Base-by-base conservation (phyloP, 2,329 filamentous ascomycete species). In the Zasmidium angulare region DNA sequence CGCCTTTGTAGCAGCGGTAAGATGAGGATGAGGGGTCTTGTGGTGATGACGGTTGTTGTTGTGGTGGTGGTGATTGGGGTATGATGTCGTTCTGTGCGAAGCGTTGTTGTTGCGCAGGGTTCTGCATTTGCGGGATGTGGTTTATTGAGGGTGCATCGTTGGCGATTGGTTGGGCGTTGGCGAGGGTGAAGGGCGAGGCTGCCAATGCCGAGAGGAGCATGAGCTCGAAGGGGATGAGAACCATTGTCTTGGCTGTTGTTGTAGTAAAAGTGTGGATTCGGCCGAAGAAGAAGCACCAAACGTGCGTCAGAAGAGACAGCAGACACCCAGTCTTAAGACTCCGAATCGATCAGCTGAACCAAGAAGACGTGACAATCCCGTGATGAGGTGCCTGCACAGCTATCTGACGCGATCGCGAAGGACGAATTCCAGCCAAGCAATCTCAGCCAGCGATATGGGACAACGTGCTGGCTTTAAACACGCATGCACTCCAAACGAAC, bases 1-100 rank as follows among this genome's bases (percentile, higher is more conserved):
- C 48, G 24, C 51, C 56, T 10, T 60, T 40, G 49, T 55, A 65
- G 61, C 64, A 66, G 43, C 55, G 56, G 50, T 66, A 66, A 36
- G 7, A 7, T 14, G 36, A 43, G 6, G 36, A 43, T 43, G 36
- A 3, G 36, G 26, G 11, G 26, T 29, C 26, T 4, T 57, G 22
- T 31, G 40, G 14, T 24, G 10, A 46, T 29, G 52, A 9, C 19
- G 51, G n/a, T 31, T 49, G 46, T 22, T 49, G 50, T 12, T 40
- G 20, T 6, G 43, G 53, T n/a, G n/a, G n/a, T n/a, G n/a, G n/a
- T n/a, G n/a, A n/a, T n/a, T n/a, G n/a, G n/a, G n/a, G n/a, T n/a
- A n/a, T n/a, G 17, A 26, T n/a, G 9, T 49, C 21, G 26, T 26
- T 48, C n/a, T 14, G 14, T 43, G 47, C 21, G 17, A 48, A n/a